These are phyloP conservation scores for Clarireedia monteithiana DNA, from an alignment of 2,329 filamentous ascomycete genomes.

Conservation along the genomic window DNA sequence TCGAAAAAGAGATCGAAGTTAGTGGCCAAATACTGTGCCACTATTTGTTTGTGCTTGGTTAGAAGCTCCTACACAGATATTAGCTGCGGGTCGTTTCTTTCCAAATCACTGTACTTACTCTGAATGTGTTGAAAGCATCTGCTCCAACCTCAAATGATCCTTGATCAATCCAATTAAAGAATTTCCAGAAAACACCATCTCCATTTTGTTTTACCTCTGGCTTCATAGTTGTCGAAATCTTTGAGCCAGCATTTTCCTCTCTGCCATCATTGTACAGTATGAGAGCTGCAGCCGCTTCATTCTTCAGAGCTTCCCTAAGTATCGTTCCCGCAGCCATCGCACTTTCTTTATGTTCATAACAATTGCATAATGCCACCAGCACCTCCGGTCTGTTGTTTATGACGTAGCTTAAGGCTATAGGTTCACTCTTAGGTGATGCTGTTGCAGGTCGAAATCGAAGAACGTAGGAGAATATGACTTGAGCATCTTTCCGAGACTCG, in stretches of 20 bases:
- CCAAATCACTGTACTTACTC: slow-evolving; percentile 46
- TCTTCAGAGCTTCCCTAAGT: slow-evolving; percentile 79
- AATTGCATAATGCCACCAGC: slow-evolving; percentile 78
- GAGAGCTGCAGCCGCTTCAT: slow-evolving; percentile 81
- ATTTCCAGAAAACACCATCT: slow-evolving; percentile 87
- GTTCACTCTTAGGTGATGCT: slow-evolving; percentile 61
- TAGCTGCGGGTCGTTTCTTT: slow-evolving; percentile 5
- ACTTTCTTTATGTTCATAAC: slow-evolving; percentile 85
- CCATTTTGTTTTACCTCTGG: slow-evolving; percentile 68
- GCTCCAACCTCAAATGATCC: slow-evolving; percentile 94
- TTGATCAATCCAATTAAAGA: slow-evolving; percentile 96
- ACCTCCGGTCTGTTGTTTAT: slow-evolving; percentile 81
- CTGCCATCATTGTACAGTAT: slow-evolving; percentile 87
- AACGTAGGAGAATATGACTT: slow-evolving; percentile 91
- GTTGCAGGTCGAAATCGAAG: slow-evolving; percentile 77
- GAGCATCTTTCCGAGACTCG: slow-evolving; percentile 91
- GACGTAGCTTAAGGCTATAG: slow-evolving; percentile 81
- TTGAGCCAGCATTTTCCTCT: slow-evolving; percentile 55
- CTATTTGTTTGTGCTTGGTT: slow-evolving; percentile 86
- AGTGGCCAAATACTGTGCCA: slow-evolving; percentile 76
- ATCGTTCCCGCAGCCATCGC: slow-evolving; percentile 88
- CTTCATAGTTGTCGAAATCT: slow-evolving; percentile 71
- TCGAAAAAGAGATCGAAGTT: slow-evolving; percentile 94
- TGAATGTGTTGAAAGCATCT: slow-evolving; percentile 95
- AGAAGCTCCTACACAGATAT: slow-evolving; percentile 67